phyloP scores from a whole-genome alignment of 306 rosid species.

The Calophaca sinica region DNA sequence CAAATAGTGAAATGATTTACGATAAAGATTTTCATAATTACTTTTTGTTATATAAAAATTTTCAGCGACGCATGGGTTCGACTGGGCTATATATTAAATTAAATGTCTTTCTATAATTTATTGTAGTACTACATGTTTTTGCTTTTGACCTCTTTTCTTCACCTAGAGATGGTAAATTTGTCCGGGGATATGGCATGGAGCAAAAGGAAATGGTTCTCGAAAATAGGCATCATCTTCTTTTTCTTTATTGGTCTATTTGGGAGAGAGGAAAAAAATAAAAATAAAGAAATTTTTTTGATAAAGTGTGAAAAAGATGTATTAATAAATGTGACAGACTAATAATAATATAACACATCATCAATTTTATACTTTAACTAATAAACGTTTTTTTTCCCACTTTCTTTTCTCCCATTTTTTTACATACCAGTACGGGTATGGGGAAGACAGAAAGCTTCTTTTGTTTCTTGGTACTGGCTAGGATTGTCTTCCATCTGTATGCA shows the following conservation, averaged over 20 bases:
- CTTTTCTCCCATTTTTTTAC: too few relatives aligned
- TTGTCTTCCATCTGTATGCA: slow-evolving; percentile 34
- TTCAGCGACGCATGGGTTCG: background rate
- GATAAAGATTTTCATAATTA: background rate
- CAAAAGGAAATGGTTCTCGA: slow-evolving; percentile 44
- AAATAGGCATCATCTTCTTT: slow-evolving; percentile 48
- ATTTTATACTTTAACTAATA: too few relatives aligned
- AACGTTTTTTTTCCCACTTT: too few relatives aligned
- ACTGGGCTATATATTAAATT: too few relatives aligned
- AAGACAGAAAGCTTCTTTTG: slow-evolving; percentile 37
- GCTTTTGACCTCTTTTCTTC: background rate
- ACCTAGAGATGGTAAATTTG: slow-evolving; percentile 39
- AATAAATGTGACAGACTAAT: too few relatives aligned
- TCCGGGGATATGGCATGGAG: slow-evolving; percentile 35
- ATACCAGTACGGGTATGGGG: slow-evolving; percentile 42
- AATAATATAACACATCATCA: too few relatives aligned
- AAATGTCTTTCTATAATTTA: too few relatives aligned
- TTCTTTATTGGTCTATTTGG: too few relatives aligned
- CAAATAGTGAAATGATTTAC: background rate
- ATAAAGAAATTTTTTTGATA: too few relatives aligned
- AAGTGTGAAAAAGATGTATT: too few relatives aligned
- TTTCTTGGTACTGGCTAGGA: slow-evolving; percentile 43
- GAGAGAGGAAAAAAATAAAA: too few relatives aligned
- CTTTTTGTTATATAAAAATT: too few relatives aligned
- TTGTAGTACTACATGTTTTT: background rate